Conservation (phyloP, 2,329 filamentous ascomycete genomes). For the Fusarium sororula region DNA sequence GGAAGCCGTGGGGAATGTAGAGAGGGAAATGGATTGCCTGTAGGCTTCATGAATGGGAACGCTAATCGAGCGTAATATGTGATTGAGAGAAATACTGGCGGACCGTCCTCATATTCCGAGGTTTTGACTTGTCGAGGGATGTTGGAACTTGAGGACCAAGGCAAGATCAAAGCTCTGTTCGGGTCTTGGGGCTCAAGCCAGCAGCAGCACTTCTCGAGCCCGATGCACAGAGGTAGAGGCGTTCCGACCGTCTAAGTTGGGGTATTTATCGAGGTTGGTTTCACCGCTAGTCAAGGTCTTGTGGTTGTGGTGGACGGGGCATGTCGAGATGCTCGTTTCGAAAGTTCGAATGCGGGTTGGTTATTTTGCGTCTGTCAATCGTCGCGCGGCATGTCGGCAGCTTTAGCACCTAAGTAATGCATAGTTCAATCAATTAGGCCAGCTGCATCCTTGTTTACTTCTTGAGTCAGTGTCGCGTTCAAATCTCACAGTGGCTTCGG, state of each 20-base stretch:
- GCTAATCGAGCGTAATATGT: background rate
- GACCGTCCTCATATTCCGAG: background rate
- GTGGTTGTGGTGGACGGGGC: background rate
- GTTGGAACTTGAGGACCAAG: background rate
- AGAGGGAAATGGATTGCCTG: background rate
- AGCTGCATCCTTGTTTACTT: background rate
- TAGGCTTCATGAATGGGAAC: background rate
- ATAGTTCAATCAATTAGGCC: background rate
- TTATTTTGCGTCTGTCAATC: background rate
- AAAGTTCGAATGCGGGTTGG: background rate
- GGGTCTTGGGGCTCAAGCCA: background rate
- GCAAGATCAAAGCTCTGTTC: background rate
- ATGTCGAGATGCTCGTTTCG: background rate
- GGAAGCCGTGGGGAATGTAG: background rate
- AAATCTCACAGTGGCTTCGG: background rate
- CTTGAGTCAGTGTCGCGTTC: background rate
- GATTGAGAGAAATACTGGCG: background rate
- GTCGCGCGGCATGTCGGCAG: background rate
- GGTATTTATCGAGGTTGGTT: background rate
- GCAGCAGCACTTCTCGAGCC: background rate
- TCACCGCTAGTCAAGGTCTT: background rate
- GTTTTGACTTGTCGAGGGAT: background rate
- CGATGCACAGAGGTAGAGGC: background rate
- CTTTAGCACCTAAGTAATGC: background rate
- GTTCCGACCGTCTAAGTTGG: background rate